Evolutionary conservation across 805 yeast genomes (phyloP).

Genomic region (Ogataea salicorniae): DNA sequence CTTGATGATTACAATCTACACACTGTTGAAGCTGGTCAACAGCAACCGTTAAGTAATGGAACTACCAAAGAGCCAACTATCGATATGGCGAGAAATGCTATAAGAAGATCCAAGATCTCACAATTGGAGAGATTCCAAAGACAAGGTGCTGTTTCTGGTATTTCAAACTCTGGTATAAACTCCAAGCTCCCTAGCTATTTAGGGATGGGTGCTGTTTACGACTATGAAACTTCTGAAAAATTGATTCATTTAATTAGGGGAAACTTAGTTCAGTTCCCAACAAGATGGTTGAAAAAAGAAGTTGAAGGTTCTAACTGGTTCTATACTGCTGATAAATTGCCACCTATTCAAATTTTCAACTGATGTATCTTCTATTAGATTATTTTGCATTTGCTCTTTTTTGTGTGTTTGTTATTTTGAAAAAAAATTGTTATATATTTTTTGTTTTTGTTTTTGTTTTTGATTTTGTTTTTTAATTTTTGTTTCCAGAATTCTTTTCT

Average conservation of each 20-base stretch:
- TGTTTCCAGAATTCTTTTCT: too few relatives aligned
- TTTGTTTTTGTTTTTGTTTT: too few relatives aligned
- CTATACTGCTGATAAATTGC: slow-evolving; percentile 85
- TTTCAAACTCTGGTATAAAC: slow-evolving; percentile 1
- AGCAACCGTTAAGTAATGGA: background rate
- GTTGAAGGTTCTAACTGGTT: slow-evolving; percentile 93
- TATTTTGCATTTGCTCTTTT: background rate
- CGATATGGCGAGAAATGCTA: slow-evolving; percentile 14
- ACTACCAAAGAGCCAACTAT: slow-evolving; percentile 1
- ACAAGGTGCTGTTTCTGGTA: slow-evolving; percentile 4
- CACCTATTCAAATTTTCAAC: slow-evolving; percentile 93
- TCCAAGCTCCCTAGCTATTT: slow-evolving; percentile 8
- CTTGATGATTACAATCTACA: slow-evolving; percentile 1
- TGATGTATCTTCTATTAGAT: slow-evolving; percentile 22
- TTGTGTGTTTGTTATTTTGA: background rate
- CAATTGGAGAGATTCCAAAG: slow-evolving; percentile 26
- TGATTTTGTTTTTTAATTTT: too few relatives aligned
- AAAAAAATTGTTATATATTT: too few relatives aligned
- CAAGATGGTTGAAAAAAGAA: slow-evolving; percentile 84
- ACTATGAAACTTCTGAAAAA: slow-evolving; percentile 70
- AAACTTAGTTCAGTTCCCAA: slow-evolving; percentile 85
- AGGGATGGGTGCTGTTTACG: slow-evolving; percentile 32
- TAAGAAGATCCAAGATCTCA: slow-evolving; percentile 24
- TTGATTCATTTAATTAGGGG: slow-evolving; percentile 74
- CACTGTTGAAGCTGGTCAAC: background rate